Evolutionary conservation across 2,329 filamentous ascomycete species (phyloP), one percentile per base, ranked within the genome.

Genomic region (Aureobasidium sp.): DNA sequence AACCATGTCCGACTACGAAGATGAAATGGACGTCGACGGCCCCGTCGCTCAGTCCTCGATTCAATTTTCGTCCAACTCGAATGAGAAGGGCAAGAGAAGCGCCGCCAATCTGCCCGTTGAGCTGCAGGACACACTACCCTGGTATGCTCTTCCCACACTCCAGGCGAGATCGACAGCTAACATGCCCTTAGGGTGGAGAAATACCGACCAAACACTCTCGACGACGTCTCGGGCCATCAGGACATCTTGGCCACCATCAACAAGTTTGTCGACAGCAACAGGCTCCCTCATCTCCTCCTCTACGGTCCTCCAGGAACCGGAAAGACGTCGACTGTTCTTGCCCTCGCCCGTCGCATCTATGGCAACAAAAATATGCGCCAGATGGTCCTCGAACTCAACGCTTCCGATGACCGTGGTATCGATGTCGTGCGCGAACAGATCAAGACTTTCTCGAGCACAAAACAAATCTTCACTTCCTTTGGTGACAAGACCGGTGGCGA

Each of bases 391-490:
- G 94, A 99, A 77, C 84, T 99, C 67, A 99, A 99, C 74, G 94
- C 94, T 44, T 96, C 91, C 53, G 94, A 99, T 73, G 94, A 99
- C 75, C 84, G 94, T 76, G 94, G 94, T 71, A 99, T 99, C 74
- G 94, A 99, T 67, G 94, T 99, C 2, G 94, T 99, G 62, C 85
- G 92, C 36, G 94, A 99, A 78, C 94, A 99, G 77, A 99, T 99
- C 84, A 99, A 97, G 82, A 99, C 94, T 0, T 99, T 99, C 77
- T 93, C 91, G 44, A 95, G 90, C 68, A 99, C 94, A 8, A 97
- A 96, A 76, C 94, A 99, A 73, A 99, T 99, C 70, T 99, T 99
- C 78, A 85, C 84, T n/a, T 79, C 83, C 45, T 79, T 80, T 8
- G 77, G 82, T 1, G 57, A 61, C 29, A 65, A 64, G 48, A 27